Conservation (phyloP, 2,329 filamentous ascomycete genomes). For the Bipolaris zeicola region DNA sequence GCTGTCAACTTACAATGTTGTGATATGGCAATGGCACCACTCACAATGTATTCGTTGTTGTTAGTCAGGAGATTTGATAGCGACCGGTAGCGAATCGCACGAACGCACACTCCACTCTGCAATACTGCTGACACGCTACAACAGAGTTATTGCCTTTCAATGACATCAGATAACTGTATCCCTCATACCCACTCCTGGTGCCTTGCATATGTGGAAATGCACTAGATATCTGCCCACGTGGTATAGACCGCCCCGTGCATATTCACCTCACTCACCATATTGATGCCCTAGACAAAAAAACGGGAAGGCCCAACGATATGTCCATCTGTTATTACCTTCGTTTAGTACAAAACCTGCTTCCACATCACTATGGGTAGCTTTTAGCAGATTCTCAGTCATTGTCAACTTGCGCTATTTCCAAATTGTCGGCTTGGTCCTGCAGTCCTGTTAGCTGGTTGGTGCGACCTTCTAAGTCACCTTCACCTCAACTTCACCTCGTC, state of each 20-base stretch:
- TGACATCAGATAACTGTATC: neutral
- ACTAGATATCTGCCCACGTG: neutral
- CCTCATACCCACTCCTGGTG: too few species aligned
- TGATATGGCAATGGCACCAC: neutral
- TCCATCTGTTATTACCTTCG: neutral
- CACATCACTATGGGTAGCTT: neutral
- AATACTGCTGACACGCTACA: neutral
- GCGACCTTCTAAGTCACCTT: neutral
- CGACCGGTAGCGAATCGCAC: neutral
- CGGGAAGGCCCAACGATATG: too few species aligned
- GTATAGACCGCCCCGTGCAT: neutral
- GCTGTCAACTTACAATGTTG: neutral
- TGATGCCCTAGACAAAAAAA: too few species aligned
- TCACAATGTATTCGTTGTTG: neutral
- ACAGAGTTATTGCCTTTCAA: neutral
- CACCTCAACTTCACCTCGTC: neutral
- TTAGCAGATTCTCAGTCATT: neutral
- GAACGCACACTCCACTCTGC: neutral
- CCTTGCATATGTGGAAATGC: too few species aligned
- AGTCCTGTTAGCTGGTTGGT: too few species aligned
- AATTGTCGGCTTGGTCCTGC: neutral
- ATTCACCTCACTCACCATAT: neutral
- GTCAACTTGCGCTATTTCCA: neutral
- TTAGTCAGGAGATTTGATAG: neutral
- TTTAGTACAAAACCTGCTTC: neutral